Percentiles rank a stretch among this genome's conserved stretches.
These are phyloP conservation scores for Sphenostylis stenocarpa DNA, from an alignment of 306 rosid genomes.

Conservation along the genomic window DNA sequence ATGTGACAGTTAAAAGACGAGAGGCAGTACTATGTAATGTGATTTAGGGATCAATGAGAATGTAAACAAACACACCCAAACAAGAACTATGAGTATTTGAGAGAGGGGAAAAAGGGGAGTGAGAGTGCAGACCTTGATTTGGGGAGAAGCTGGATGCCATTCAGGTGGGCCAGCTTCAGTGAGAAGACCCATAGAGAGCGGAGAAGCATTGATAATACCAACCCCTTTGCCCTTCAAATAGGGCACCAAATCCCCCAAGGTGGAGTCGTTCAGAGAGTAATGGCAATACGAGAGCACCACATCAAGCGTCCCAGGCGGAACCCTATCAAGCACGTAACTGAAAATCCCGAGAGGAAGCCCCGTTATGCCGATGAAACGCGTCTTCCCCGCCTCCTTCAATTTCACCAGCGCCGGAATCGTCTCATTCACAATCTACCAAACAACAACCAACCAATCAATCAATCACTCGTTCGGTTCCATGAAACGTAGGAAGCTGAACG, in stretches of 20 bases:
- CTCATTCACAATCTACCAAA: slow-evolving; percentile 68
- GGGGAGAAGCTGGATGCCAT: slow-evolving; percentile 91
- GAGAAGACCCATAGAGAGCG: slow-evolving; percentile 92
- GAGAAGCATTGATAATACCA: slow-evolving; percentile 87
- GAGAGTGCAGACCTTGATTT: slow-evolving; percentile 66
- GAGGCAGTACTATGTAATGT: not conserved
- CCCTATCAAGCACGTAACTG: slow-evolving; percentile 81
- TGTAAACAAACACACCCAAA: not conserved
- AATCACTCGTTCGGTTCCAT: not conserved
- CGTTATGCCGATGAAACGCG: slow-evolving; percentile 81
- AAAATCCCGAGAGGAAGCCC: slow-evolving; percentile 82
- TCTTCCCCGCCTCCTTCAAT: slow-evolving; percentile 81
- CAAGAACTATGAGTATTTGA: too few relatives aligned
- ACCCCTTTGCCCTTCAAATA: slow-evolving; percentile 85
- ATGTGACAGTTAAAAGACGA: too few relatives aligned
- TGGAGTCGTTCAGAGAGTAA: slow-evolving; percentile 69
- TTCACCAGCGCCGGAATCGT: slow-evolving; percentile 85
- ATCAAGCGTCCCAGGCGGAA: slow-evolving; percentile 77
- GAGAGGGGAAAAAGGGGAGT: not conserved
- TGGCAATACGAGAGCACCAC: slow-evolving; percentile 88
- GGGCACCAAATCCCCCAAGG: slow-evolving; percentile 77
- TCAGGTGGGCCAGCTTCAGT: slow-evolving; percentile 88
- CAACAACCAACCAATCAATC: not conserved
- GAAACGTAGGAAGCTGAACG: not conserved
- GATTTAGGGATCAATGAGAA: not conserved